Percentiles rank a stretch among this genome's conserved stretches.
Conservation (phyloP, 2,329 filamentous ascomycete species). For the Pseudogymnoascus sp. region DNA sequence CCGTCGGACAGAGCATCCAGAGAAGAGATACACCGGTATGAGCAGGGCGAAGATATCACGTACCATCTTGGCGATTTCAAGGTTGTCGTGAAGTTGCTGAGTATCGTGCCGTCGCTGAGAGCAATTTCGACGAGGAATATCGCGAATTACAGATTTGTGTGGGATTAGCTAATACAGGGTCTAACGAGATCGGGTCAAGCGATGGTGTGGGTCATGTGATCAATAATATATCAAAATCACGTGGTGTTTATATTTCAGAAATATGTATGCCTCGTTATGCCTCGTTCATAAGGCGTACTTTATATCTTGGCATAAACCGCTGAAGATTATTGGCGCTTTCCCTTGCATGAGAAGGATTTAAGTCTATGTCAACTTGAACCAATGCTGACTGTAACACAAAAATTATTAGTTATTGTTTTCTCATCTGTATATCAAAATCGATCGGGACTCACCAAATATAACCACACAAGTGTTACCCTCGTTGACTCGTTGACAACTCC, state of each 20-base stretch:
- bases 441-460: background rate
- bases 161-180: slow-evolving; percentile 9
- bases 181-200: slow-evolving; percentile 7
- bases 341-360: background rate
- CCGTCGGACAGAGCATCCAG: slow-evolving; percentile 8
- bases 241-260: background rate
- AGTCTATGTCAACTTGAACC: background rate
- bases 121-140: slow-evolving; percentile 11
- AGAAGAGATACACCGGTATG: slow-evolving; percentile 4
- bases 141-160: slow-evolving; percentile 11
- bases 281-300: background rate
- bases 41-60: slow-evolving; percentile 12
- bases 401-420: background rate
- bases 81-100: slow-evolving; percentile 14
- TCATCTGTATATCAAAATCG: background rate
- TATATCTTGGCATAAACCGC: background rate
- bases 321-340: background rate
- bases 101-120: slow-evolving; percentile 10
- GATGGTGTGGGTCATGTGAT: background rate
- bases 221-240: background rate
- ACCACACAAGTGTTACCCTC: background rate
- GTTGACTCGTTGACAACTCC: background rate
- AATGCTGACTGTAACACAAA: background rate
- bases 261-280: no score
- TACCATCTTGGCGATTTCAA: slow-evolving; percentile 23